Evolutionary conservation across 805 yeast genomes (phyloP), one percentile per base, ranked within the genome.

Genomic region (Metschnikowia sp.): DNA sequence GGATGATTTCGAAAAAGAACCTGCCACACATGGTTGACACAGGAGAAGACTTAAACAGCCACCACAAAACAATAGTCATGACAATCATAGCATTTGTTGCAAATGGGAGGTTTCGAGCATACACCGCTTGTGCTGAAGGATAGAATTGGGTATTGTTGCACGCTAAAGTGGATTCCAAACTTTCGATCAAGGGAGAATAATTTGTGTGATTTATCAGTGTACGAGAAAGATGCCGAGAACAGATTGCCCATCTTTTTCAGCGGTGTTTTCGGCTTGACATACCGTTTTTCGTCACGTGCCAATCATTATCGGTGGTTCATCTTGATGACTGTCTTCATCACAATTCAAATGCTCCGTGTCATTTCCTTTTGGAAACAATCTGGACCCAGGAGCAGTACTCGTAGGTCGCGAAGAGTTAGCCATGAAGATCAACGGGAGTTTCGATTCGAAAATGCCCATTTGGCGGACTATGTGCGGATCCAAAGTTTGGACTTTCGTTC

Each of bases 341-440:
- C 91, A 3, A 77, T 91, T 48, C 95, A 89, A 65, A 91, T 91
- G 97, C 75, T 92, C 38, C 76, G 97, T 63, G 84, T 91, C 56
- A 91, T 22, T 22, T 22, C 26, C 7, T 89, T 66, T 94, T 91
- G 45, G 97, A 97, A 8, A 88, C 97, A 2, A 73, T 91, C 32
- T 79, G 82, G 59, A 72, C 96, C 0, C 97, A 91, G 69, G 95
- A 89, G 72, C 76, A 76, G 26, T 92, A 73, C 60, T 75, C 90
- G 51, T 74, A 45, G 79, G 78, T 10, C 71, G 72, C 54, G 74
- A 70, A 41, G 69, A 68, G 8, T 63, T 71, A 3, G 96, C 95
- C 1, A 62, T 75, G 26, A 56, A 59, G 10, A 61, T 62, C 48
- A 89, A 89, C 63, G 79, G 80, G 44, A 83, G 88, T 51, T 92